Base-by-base conservation (phyloP, 352 stramenopile species). In the Globisporangium megalacanthum region DNA sequence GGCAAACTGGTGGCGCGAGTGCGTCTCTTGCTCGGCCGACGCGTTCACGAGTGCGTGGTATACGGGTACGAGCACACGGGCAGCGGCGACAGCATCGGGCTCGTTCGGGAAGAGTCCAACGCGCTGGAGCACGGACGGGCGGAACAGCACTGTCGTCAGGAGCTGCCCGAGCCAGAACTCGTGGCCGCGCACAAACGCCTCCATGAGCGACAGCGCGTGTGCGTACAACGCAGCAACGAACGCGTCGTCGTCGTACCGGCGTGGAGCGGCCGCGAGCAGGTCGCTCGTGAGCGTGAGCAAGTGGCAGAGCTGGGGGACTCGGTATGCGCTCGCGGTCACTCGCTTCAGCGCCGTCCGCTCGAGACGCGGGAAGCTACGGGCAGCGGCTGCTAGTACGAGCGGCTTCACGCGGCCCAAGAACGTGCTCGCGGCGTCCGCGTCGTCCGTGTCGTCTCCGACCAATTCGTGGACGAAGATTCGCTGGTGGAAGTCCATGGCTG, bases 41-140 rank as follows among this genome's bases (percentile, higher is more conserved):
- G 65, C 70, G 51, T 78, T 86, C 29, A 90, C 65, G 0, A 90
- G 62, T 25, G 80, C 80, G 42, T 88, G 69, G 42, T 90, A 90
- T 39, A 90, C 83, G 13, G 80, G 80, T 39, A 78, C 62, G 29
- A 90, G 52, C 39, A 86, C 69, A 22, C 64, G 71, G 44, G 72
- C 75, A 68, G 88, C 82, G 3, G 68, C 61, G 10, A 37, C 65
- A 0, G 75, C 76, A 39, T 86, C 78, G 13, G 44, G 33, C 47
- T 72, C 56, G 1, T 79, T 71, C 2, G 46, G 52, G 41, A 90
- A 88, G 17, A 90, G 56, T 0, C 68, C 70, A 6, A 81, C 58
- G 19, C 62, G 45, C 22, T 74, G 64, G 29, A 90, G 52, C 4
- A 78, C 49, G 3, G 60, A 52, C 0, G 69, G 70, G 11, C 79